phyloP scores from a whole-genome alignment of 352 stramenopile genomes.

The Phytopythium kandeliae region DNA sequence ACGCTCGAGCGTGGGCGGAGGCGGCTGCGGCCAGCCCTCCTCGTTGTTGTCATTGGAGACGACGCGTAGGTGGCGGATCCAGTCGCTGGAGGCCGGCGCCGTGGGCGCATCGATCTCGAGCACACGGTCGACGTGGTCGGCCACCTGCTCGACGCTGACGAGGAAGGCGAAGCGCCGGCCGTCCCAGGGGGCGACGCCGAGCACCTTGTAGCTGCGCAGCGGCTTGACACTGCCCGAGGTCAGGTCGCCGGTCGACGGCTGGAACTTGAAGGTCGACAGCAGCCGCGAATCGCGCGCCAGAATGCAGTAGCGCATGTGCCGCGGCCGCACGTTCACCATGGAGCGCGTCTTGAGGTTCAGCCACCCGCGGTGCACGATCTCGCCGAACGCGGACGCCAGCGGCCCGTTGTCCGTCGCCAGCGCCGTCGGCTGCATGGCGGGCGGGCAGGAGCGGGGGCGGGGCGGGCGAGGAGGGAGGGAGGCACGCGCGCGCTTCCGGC shows the following conservation, averaged over 20 bases:
- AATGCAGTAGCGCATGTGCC: slow-evolving; percentile 84
- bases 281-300: slow-evolving; percentile 51
- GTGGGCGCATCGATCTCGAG: slow-evolving; percentile 68
- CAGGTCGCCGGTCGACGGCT: slow-evolving; percentile 67
- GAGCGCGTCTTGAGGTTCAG: slow-evolving; percentile 84
- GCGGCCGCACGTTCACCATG: slow-evolving; percentile 79
- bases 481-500: too few species aligned
- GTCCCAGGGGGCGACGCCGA: slow-evolving; percentile 67
- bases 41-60: slow-evolving; percentile 39
- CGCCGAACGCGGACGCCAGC: slow-evolving; percentile 49
- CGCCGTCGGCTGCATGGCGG: slow-evolving; percentile 44
- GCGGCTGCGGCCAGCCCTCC: slow-evolving; percentile 19
- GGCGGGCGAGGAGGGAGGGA: too few species aligned
- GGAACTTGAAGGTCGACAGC: slow-evolving; percentile 85
- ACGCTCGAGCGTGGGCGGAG: slow-evolving; percentile 14
- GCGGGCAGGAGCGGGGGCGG: too few species aligned
- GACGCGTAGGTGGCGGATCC: slow-evolving; percentile 61
- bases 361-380: slow-evolving; percentile 76
- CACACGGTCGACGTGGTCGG: slow-evolving; percentile 69
- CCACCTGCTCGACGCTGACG: slow-evolving; percentile 61
- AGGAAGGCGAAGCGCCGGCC: slow-evolving; percentile 70
- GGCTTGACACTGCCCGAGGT: slow-evolving; percentile 49
- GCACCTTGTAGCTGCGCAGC: slow-evolving; percentile 61
- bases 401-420: slow-evolving; percentile 47
- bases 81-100: slow-evolving; percentile 54